Conservation (phyloP, 768 basidiomycete genomes). For the Amyloporia xantha region DNA sequence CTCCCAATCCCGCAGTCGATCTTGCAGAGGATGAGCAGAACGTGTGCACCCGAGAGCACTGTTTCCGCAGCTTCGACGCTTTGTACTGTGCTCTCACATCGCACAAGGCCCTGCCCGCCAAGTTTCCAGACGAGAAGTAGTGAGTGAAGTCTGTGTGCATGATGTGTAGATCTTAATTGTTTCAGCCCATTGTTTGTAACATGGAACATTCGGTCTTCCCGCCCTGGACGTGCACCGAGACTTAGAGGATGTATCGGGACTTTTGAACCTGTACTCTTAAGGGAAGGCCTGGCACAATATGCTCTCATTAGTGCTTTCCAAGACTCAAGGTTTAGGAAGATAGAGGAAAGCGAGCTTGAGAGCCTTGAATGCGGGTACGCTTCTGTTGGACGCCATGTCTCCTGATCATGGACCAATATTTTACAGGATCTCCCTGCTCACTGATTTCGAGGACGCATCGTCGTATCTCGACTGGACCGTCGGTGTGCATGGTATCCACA, state of each 20-base stretch:
- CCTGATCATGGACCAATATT: conserved; percentile 4
- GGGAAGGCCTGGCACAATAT: conserved; percentile 79
- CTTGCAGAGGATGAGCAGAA: conserved; percentile 32
- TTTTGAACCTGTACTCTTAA: conserved; percentile 72
- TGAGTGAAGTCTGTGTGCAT: conserved; percentile 25
- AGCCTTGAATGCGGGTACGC: conserved; percentile 84
- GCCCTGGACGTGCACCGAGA: conserved; percentile 50
- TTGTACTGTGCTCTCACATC: conserved; percentile 70
- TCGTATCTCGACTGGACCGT: conserved; percentile 92
- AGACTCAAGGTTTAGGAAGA: conserved; percentile 80
- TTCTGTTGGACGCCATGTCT: conserved; percentile 2
- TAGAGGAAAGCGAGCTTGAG: conserved; percentile 70
- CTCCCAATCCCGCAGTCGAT: conserved; percentile 41
- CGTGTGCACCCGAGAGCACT: conserved; percentile 67
- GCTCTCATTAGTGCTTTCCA: conserved; percentile 88
- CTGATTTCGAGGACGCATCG: conserved; percentile 80
- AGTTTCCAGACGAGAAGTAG: conserved; percentile 74
- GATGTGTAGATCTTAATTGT: not conserved
- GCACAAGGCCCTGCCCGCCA: conserved; percentile 48
- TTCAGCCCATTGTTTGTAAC: conserved; percentile 91
- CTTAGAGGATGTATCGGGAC: conserved; percentile 94
- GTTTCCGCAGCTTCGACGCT: conserved; percentile 76
- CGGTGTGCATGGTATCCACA: conserved; percentile 87
- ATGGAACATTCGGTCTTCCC: conserved; percentile 75
- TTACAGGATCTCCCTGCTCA: conserved; percentile 81